Base-by-base conservation (phyloP, 768 basidiomycete species). In the Mycena indigotica region DNA sequence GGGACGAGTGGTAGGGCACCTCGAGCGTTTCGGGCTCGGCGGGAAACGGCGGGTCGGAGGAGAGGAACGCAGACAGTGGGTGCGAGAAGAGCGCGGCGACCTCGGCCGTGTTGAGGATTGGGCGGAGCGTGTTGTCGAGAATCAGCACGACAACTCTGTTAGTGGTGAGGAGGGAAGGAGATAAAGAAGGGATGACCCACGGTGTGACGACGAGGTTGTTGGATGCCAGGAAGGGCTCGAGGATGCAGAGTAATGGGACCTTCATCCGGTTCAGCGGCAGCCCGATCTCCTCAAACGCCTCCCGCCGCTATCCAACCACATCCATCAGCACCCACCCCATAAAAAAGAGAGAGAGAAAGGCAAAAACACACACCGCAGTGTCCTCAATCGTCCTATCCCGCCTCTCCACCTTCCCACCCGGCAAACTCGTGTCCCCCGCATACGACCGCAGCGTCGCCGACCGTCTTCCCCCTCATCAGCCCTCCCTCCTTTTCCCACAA, bases 211-310 rank as follows among this genome's bases (percentile, higher is more conserved):
- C 77, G 6, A 89, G 76, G 45, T 82, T 76, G 48, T 85, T 84
- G 4, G 85, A 84, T 3, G 90, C 86, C 5, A 94, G 72, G 64
- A 91, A 90, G 0, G 91, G 91, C 62, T 92, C 89, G 45, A 95
- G 75, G 2, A 89, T 72, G 66, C 93, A 94, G 3, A 95, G 74
- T 3, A 91, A 67, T 1, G 90, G 91, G 0, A 90, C 84, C 64
- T 86, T 88, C 26, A 73, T 75, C 65, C 77, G 76, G 70, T 95
- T 90, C 26, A 72, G 75, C 1, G 92, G 87, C 6, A 96, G 77
- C n/a, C 93, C 93, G 41, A 95, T 88, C 93, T 96, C 94, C 72
- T 96, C 94, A 57, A 84, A 94, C 0, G 93, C 93, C 74, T 95
- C 93, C 40, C 93, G 80, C 53, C 94, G 75, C 93, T 94, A 53